Base-by-base conservation (phyloP, 2,329 filamentous ascomycete species). In the Immersiporthe knoxdaviesiana region DNA sequence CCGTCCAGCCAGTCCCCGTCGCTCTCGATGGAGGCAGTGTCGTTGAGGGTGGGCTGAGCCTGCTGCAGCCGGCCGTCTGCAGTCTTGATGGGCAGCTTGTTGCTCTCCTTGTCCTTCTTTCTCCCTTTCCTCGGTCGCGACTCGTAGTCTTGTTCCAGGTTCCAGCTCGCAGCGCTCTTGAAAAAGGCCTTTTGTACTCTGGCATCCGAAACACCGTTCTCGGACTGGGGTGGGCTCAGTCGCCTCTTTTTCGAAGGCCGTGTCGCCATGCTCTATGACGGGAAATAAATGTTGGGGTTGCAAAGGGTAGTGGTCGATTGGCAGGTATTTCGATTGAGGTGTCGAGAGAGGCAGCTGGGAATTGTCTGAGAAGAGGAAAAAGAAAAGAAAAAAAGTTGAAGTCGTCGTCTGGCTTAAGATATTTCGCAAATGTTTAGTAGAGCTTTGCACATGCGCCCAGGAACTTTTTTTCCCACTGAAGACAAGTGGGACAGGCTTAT, bases 61-160 rank as follows among this genome's bases (percentile, higher is more conserved):
- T 88, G 84, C 75, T 94, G 87, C 21, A 96, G 78, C 6, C 84
- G 79, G 14, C 96, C 96, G 73, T 95, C 92, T 0, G 89, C 86
- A 0, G 93, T 97, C 81, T 96, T 97, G 72, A 97, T 93, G 0
- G 94, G 94, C 47, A 99, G 84, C 74, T 91, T 88, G 50, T 88
- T 93, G 77, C 83, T 91, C 77, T 94, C 92, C 72, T 84, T 86
- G 74, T 89, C 85, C 78, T 93, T 92, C 79, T 91, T 93, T 76
- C 88, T 90, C 47, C 86, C 81, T 78, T 96, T 96, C 74, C 92
- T 87, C 61, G 92, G 90, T 74, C 89, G 89, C 71, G 87, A 87
- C 79, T 97, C 94, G 83, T 97, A 98, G 79, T 93, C 91, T 77
- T 97, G 92, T 82, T 97, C 96, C 63, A 97, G 86, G 76, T 97